Evolutionary conservation across 2,329 filamentous ascomycete genomes (phyloP).

Genomic region (Aspergillus floridensis): DNA sequence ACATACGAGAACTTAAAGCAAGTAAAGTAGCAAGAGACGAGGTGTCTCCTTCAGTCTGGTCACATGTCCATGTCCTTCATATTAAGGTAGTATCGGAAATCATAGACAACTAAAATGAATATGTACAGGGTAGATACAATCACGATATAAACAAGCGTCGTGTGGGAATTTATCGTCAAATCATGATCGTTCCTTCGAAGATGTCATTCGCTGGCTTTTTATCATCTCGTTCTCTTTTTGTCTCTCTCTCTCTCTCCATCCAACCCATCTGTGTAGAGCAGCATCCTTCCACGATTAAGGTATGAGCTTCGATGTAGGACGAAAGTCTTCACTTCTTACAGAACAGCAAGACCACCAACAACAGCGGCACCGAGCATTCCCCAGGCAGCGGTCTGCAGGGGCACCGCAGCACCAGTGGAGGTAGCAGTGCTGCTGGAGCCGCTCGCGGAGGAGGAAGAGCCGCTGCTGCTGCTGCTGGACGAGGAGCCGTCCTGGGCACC

Average conservation of each 20-base stretch:
- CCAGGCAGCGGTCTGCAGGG: constrained; percentile 38
- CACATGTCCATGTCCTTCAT: neutral
- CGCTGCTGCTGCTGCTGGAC: constrained; percentile 9
- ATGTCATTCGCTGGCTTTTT: neutral
- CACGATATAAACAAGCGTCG: neutral
- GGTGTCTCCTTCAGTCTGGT: too few relatives aligned
- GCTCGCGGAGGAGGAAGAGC: constrained; percentile 12
- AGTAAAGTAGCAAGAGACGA: too few relatives aligned
- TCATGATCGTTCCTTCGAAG: neutral
- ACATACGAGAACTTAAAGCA: too few relatives aligned
- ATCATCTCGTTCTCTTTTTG: neutral
- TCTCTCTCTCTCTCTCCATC: neutral
- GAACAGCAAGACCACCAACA: constrained; percentile 31
- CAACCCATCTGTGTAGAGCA: neutral
- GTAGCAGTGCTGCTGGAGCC: constrained; percentile 14
- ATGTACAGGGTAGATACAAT: neutral
- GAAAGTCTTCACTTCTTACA: constrained; percentile 18
- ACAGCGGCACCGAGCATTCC: constrained; percentile 36
- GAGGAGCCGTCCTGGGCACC: constrained; percentile 28
- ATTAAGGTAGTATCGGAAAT: neutral
- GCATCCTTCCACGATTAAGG: neutral
- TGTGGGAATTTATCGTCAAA: neutral
- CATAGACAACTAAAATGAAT: neutral
- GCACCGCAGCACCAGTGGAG: constrained; percentile 29
- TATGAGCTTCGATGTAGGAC: too few relatives aligned